Evolutionary conservation across 345 rosid genomes (phyloP), one percentile per base, ranked within the genome.

Genomic region (Populus nigra): DNA sequence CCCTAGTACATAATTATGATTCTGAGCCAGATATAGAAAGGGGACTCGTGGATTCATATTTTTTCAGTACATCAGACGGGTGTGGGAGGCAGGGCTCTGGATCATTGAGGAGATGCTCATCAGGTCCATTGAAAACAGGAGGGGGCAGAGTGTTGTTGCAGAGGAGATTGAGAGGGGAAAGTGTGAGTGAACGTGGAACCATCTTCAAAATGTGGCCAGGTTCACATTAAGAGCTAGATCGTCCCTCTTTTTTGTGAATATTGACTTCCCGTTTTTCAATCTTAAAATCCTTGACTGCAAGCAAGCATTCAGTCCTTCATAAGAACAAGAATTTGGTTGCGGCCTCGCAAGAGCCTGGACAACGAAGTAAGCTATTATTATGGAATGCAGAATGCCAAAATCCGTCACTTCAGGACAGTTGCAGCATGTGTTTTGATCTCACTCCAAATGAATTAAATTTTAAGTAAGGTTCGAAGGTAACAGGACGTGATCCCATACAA

Each of bases 111-210:
- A 87, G 91, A 79, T 82, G 83, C 65, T 88, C 94, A 6, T 96
- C 96, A 0, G 98, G 99, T 73, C 96, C 94, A 0, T 36, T 91
- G 85, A 85, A 72, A 73, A 81, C 84, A 0, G 90, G 90, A 43
- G 70, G 85, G 69, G 90, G 98, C 68, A 81, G 81, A 67, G 80
- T 68, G 61, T 89, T 91, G 31, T 89, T 96, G 92, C 90, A 90
- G 81, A 90, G 83, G 81, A 87, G 91, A 78, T 76, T 88, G 75
- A 88, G 87, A 0, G 86, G 87, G 1, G 97, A 91, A 76, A 91
- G 93, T 80, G 88, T 82, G 70, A 92, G 96, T 22, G 97, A 96
- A 66, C 94, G 89, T 12, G 84, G 90, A 12, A 27, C 67, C 65
- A 78, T 86, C 78, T 79, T 69, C 65, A 84, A 83, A 81, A 39